These are phyloP conservation scores for Ogataea glucozyma DNA, from an alignment of 805 yeast species.

Conservation along the genomic window DNA sequence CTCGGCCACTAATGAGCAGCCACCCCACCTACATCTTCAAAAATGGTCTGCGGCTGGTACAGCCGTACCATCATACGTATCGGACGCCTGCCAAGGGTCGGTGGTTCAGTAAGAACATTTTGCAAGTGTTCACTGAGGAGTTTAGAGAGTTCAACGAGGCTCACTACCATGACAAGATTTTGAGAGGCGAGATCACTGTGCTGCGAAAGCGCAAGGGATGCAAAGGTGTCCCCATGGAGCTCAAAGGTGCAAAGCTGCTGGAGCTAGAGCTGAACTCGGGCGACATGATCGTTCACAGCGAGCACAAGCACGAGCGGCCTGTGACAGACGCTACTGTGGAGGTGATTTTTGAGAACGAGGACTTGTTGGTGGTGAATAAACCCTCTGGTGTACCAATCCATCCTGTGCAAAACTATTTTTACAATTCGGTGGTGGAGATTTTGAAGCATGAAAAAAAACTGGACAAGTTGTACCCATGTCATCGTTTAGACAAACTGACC, in stretches of 20 bases:
- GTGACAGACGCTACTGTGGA: slow-evolving; percentile 18
- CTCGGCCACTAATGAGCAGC: neutral
- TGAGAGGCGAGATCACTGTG: slow-evolving; percentile 21
- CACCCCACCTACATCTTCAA: slow-evolving; percentile 25
- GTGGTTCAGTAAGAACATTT: slow-evolving; percentile 41
- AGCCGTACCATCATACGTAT: slow-evolving; percentile 42
- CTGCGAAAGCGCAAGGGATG: slow-evolving; percentile 18
- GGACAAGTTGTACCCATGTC: slow-evolving; percentile 39
- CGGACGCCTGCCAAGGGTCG: slow-evolving; percentile 44
- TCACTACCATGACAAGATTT: slow-evolving; percentile 27
- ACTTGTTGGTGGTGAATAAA: slow-evolving; percentile 46
- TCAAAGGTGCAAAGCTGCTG: slow-evolving; percentile 32
- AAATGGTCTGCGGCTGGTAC: slow-evolving; percentile 41
- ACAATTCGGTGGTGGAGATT: slow-evolving; percentile 49
- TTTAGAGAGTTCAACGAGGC: slow-evolving; percentile 34
- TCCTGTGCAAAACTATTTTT: slow-evolving; percentile 48
- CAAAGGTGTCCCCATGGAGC: slow-evolving; percentile 29
- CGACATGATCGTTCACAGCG: slow-evolving; percentile 29
- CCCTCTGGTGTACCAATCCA: slow-evolving; percentile 58
- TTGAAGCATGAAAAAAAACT: slow-evolving; percentile 35
- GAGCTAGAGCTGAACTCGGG: slow-evolving; percentile 23
- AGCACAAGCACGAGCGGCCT: slow-evolving; percentile 36
- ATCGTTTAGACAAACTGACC: slow-evolving; percentile 54
- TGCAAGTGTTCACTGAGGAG: slow-evolving; percentile 42
- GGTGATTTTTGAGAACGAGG: slow-evolving; percentile 25